A percentile compares a stretch with the other conserved stretches of the same genome.
Evolutionary conservation across 2,329 filamentous ascomycete genomes (phyloP).

Genomic region (Rhynchosporium agropyri): DNA sequence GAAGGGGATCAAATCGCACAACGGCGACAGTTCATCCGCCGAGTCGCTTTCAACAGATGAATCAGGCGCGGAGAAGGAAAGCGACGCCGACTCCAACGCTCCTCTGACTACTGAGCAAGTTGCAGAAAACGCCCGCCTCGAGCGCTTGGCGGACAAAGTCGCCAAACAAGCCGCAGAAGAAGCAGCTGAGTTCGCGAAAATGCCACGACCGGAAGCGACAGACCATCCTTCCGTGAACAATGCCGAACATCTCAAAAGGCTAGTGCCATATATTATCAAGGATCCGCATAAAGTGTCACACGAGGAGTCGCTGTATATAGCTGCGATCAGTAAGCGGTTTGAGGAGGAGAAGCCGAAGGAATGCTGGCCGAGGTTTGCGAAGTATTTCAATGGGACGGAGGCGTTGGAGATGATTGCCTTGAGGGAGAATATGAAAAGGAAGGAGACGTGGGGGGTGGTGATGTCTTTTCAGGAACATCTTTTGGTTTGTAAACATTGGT

Average conservation of each 20-base stretch:
- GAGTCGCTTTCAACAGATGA: slow-evolving; percentile 30
- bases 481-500: slow-evolving; percentile 72
- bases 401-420: slow-evolving; percentile 85
- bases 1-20: slow-evolving; percentile 38
- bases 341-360: slow-evolving; percentile 55
- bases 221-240: slow-evolving; percentile 59
- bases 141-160: slow-evolving; percentile 58
- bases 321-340: slow-evolving; percentile 59
- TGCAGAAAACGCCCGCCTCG: slow-evolving; percentile 63
- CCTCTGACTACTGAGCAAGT: slow-evolving; percentile 56
- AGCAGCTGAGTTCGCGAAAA: slow-evolving; percentile 37
- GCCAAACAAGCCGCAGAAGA: slow-evolving; percentile 53
- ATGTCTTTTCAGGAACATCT: slow-evolving; percentile 69
- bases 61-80: slow-evolving; percentile 28
- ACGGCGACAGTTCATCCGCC: slow-evolving; percentile 28
- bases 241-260: slow-evolving; percentile 57
- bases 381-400: slow-evolving; percentile 85
- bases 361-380: slow-evolving; percentile 71
- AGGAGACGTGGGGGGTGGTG: slow-evolving; percentile 71
- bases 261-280: slow-evolving; percentile 69
- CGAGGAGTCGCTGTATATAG: slow-evolving; percentile 72
- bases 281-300: slow-evolving; percentile 79
- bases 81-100: slow-evolving; percentile 34
- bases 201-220: slow-evolving; percentile 51
- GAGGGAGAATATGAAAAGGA: slow-evolving; percentile 84